Percentiles rank a stretch among this genome's conserved stretches.
phyloP scores from a whole-genome alignment of 768 basidiomycete species.

The Auriscalpium microsporum region DNA sequence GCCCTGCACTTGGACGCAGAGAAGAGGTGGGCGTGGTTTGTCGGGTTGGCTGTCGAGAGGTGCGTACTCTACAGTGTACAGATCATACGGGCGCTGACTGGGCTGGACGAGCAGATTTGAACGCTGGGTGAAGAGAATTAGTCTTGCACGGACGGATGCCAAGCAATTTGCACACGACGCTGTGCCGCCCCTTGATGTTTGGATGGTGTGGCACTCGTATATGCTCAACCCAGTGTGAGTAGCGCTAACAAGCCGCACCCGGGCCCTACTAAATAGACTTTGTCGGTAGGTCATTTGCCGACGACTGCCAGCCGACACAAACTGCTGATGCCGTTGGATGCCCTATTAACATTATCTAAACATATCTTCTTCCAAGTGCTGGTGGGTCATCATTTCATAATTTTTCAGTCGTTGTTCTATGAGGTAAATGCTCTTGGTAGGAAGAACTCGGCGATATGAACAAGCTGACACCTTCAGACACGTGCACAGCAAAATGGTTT shows the following conservation, averaged over 20 bases:
- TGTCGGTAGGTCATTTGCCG: constrained; percentile 12
- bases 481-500: constrained; percentile 7
- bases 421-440: neutral
- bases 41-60: constrained; percentile 32
- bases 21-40: constrained; percentile 32
- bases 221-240: constrained; percentile 29
- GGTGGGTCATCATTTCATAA: neutral
- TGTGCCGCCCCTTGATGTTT: constrained; percentile 30
- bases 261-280: neutral
- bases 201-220: constrained; percentile 38
- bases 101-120: constrained; percentile 23
- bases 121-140: constrained; percentile 20
- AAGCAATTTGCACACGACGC: constrained; percentile 20
- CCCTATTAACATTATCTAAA: neutral
- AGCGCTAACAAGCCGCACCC: too few species aligned
- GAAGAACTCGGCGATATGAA: constrained; percentile 9
- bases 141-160: constrained; percentile 18
- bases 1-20: constrained; percentile 20
- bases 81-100: neutral
- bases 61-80: neutral
- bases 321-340: neutral
- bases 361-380: neutral
- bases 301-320: constrained; percentile 9
- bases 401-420: neutral
- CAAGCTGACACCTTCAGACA: constrained; percentile 3